Evolutionary conservation across 345 rosid species (phyloP), one percentile per base, ranked within the genome.

Genomic region (Citrus australasica): DNA sequence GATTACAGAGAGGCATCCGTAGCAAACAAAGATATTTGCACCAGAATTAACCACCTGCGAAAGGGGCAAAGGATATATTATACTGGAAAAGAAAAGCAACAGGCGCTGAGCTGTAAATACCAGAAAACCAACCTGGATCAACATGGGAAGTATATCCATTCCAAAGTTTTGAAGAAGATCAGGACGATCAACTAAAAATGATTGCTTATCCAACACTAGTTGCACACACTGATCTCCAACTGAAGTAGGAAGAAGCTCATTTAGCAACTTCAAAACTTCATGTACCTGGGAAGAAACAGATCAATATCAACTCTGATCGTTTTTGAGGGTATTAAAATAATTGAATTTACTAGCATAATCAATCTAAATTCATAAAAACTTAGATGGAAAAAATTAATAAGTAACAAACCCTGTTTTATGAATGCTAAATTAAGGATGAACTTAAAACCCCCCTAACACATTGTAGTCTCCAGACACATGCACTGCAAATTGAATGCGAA

Each of bases 191-290:
- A 75, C 80, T 79, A 93, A 83, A 86, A 89, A 92, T 25, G 84
- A 85, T 82, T 87, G 88, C 76, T 93, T 93, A 61, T 93, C 97
- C 76, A 79, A 82, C 67, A 84, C 32, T 68, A 77, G 85, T 79
- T 87, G 91, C 85, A 48, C 61, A 78, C 77, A 85, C 58, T 79
- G 82, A 62, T 81, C 89, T 69, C 77, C 81, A 30, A 81, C 75
- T 68, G 88, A 79, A 27, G 84, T 66, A 38, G 98, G 99, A 56
- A 95, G 93, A 82, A 95, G 94, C 87, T 86, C 95, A 83, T 90
- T 87, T 33, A 95, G 87, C 92, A 95, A 83, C 89, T 93, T 95
- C 88, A 95, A 84, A 79, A 95, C 92, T 88, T 92, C 99, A 81
- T 87, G 91, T 76, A 93, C 92, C 99, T 95, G 87, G 65, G 65